Evolutionary conservation across 1,139 yeast species (phyloP), one percentile per base, ranked within the genome.

Genomic region (Scheffersomyces lignicola): DNA sequence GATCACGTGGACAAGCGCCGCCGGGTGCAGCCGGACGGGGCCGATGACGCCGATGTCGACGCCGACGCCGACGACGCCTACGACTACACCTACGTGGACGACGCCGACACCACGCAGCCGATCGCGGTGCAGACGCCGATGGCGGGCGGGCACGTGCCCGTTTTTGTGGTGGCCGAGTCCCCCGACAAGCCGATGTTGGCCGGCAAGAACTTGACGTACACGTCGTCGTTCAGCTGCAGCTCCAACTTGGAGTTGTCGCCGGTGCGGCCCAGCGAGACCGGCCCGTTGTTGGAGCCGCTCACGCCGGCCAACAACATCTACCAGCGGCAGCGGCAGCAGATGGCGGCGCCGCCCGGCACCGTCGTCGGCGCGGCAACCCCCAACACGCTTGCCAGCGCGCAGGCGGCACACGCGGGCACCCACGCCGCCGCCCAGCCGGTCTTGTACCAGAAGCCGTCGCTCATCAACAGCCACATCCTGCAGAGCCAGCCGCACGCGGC

Each of bases 201-300:
- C 1, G 69, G 69, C n/a, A 69, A 67, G 41, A 64, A 65, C 48
- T 54, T 69, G 38, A 63, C 73, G 5, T 69, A 65, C 44, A 67
- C 75, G 16, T 78, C 84, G 10, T 77, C 83, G n/a, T 80, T 80
- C 53, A 78, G 83, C 51, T 78, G 83, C 47, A 75, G 69, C 45
- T 76, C 83, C 16, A 80, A 76, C 49, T 70, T 80, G 45, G 86
- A 80, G 49, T 56, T 80, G 17, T 77, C 83, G 14, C 87, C 87
- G 10, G 52, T 78, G 24, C 66, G 76, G 40, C 67, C 74, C 7
- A 63, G 66, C 47, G 79, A 76, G 53, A 69, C 85, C 2, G 86
- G 86, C 2, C 85, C 86, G 3, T 60, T 80, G 33, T 60, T 80
- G 33, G 83, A 77, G 50, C 83, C 83, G 14, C 52, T 73, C 24